Conservation (phyloP, 2,329 filamentous ascomycete species). For the Lizonia empirigonia region DNA sequence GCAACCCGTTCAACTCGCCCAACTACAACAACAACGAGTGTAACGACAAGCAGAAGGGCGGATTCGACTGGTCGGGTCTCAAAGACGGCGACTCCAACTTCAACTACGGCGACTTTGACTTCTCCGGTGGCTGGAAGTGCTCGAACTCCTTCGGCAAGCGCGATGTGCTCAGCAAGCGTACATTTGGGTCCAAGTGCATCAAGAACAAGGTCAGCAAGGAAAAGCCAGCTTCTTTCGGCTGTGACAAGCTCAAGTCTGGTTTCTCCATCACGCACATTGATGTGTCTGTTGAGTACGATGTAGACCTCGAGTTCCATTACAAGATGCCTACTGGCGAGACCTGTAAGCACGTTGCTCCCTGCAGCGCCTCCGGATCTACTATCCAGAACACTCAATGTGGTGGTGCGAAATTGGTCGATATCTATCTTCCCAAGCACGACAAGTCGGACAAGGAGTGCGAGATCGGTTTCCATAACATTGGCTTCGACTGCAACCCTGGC, state of each 20-base stretch:
- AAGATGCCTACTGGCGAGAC: slow-evolving; percentile 79
- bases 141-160: slow-evolving; percentile 65
- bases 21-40: slow-evolving; percentile 79
- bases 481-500: slow-evolving; percentile 69
- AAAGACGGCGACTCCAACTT: slow-evolving; percentile 55
- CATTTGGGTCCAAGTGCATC: slow-evolving; percentile 52
- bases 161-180: slow-evolving; percentile 57
- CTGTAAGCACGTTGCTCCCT: slow-evolving; percentile 74
- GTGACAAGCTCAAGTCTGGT: slow-evolving; percentile 53
- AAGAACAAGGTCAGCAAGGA: slow-evolving; percentile 56
- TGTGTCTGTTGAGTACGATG: slow-evolving; percentile 74
- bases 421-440: slow-evolving; percentile 60
- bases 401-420: slow-evolving; percentile 81
- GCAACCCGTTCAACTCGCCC: slow-evolving; percentile 67
- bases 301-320: slow-evolving; percentile 84
- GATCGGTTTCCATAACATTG: slow-evolving; percentile 74
- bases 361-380: slow-evolving; percentile 59
- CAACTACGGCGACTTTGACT: slow-evolving; percentile 71
- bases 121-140: slow-evolving; percentile 70
- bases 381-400: slow-evolving; percentile 89
- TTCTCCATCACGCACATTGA: slow-evolving; percentile 81
- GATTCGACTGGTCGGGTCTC: slow-evolving; percentile 75
- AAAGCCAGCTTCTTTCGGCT: slow-evolving; percentile 69
- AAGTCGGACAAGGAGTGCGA: slow-evolving; percentile 64
- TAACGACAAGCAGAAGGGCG: slow-evolving; percentile 67